A percentile compares a stretch with the other conserved stretches of the same genome.
phyloP scores from a whole-genome alignment of 1,139 yeast genomes.

The Zygoascus sp. region DNA sequence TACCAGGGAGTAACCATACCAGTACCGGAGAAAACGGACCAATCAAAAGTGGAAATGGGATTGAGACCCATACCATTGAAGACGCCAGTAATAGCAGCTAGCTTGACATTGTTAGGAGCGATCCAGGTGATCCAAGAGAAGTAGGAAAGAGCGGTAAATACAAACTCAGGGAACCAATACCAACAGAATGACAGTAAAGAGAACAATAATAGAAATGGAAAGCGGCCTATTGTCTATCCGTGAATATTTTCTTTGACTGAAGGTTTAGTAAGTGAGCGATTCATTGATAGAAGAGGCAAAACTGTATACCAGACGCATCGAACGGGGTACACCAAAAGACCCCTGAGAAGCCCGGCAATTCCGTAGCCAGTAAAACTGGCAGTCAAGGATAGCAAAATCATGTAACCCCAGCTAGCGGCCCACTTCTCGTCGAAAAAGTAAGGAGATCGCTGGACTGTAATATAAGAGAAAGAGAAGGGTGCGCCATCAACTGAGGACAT shows the following conservation, averaged over 20 bases:
- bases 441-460: slow-evolving; percentile 30
- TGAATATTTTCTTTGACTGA: slow-evolving; percentile 42
- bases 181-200: slow-evolving; percentile 43
- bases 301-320: slow-evolving; percentile 54
- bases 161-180: slow-evolving; percentile 54
- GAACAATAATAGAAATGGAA: slow-evolving; percentile 41
- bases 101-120: slow-evolving; percentile 48
- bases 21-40: slow-evolving; percentile 39
- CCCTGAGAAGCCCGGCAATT: slow-evolving; percentile 47
- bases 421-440: slow-evolving; percentile 28
- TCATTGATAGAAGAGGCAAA: slow-evolving; percentile 51
- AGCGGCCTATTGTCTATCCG: slow-evolving; percentile 49
- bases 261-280: slow-evolving; percentile 46
- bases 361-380: slow-evolving; percentile 58
- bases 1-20: slow-evolving; percentile 43
- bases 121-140: slow-evolving; percentile 67
- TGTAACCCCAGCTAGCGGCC: slow-evolving; percentile 39
- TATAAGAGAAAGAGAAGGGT: slow-evolving; percentile 39
- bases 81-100: slow-evolving; percentile 56
- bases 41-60: slow-evolving; percentile 52
- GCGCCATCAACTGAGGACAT: slow-evolving; percentile 42
- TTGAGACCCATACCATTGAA: slow-evolving; percentile 56
- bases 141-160: slow-evolving; percentile 47
- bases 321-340: slow-evolving; percentile 48
- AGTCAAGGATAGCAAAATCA: slow-evolving; percentile 47